A percentile compares a stretch with the other conserved stretches of the same genome.
phyloP scores from a whole-genome alignment of 139 green algal genomes.

The Coccomyxa sp. region DNA sequence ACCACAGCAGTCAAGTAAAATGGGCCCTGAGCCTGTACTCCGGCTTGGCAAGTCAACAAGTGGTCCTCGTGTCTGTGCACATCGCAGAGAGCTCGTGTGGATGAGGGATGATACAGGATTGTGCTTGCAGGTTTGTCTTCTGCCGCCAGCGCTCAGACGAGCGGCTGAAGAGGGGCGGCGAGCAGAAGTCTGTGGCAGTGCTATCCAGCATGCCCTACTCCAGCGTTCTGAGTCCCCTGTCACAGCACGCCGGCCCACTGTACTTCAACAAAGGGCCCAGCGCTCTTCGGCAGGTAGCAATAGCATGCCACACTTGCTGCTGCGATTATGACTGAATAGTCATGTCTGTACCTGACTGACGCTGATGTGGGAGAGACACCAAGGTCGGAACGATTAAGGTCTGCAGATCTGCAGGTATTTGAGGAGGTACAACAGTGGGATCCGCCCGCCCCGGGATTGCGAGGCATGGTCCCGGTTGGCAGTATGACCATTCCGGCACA shows the following conservation, averaged over 20 bases:
- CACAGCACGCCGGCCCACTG: slow-evolving; percentile 47
- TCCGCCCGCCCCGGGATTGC: slow-evolving; percentile 21
- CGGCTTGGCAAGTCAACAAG: not conserved
- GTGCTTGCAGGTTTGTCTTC: slow-evolving; percentile 74
- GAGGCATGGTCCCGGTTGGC: slow-evolving; percentile 25
- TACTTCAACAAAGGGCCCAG: slow-evolving; percentile 68
- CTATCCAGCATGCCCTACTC: slow-evolving; percentile 58
- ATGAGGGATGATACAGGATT: not conserved
- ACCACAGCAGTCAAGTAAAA: not conserved
- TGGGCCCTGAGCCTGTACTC: not conserved
- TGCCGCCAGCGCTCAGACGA: slow-evolving; percentile 90
- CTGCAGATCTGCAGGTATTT: slow-evolving; percentile 51
- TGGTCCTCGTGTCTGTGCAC: not conserved
- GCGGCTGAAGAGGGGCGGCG: slow-evolving; percentile 68
- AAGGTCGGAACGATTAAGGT: no score
- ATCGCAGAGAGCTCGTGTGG: not conserved
- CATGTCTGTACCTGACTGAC: no score
- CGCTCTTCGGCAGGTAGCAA: no score
- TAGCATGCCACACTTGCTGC: no score
- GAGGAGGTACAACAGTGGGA: slow-evolving; percentile 39
- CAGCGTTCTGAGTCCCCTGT: slow-evolving; percentile 49
- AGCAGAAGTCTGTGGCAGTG: slow-evolving; percentile 80
- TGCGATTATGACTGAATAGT: no score
- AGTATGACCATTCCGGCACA: slow-evolving; percentile 1
- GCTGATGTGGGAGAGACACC: no score